Evolutionary conservation across 257 asterid genomes (phyloP).

Genomic region (Capsicum rhomboideum): DNA sequence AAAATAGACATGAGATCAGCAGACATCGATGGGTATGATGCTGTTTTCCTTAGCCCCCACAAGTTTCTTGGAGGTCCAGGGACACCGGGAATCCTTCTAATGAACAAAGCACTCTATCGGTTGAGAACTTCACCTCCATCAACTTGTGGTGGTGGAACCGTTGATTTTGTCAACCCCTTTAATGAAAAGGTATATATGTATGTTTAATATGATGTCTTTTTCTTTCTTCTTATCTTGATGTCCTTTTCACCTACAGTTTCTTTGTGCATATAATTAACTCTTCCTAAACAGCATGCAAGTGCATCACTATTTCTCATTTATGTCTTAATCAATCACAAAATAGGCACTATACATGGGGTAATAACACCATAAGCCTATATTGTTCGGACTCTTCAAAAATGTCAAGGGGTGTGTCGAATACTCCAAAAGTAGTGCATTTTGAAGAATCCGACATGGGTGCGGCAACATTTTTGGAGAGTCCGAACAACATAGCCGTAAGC

Average conservation of each 20-base stretch:
- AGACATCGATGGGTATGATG: slow-evolving; percentile 39
- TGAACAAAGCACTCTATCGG: slow-evolving; percentile 31
- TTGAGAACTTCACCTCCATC: slow-evolving; percentile 16
- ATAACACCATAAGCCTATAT: no score
- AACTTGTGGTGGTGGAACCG: not conserved
- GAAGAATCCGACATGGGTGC: no score
- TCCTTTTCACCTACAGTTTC: not conserved
- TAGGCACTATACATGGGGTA: no score
- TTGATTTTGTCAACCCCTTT: not conserved
- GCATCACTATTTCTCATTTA: no score
- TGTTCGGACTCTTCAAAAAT: no score
- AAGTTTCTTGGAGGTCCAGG: slow-evolving; percentile 57
- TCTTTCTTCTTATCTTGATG: not conserved
- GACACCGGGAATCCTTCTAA: slow-evolving; percentile 37
- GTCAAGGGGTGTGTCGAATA: no score
- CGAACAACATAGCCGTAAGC: no score
- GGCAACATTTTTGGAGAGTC: no score
- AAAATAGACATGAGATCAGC: not conserved
- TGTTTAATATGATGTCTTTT: not conserved
- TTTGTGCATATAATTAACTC: not conserved
- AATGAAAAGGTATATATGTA: not conserved
- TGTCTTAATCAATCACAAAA: no score
- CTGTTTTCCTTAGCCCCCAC: slow-evolving; percentile 38
- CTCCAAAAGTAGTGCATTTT: no score
- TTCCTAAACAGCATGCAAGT: no score